Percentiles rank a stretch among this genome's conserved stretches.
Evolutionary conservation across 139 green algal genomes (phyloP).

Genomic region (Haematococcus lacustris): DNA sequence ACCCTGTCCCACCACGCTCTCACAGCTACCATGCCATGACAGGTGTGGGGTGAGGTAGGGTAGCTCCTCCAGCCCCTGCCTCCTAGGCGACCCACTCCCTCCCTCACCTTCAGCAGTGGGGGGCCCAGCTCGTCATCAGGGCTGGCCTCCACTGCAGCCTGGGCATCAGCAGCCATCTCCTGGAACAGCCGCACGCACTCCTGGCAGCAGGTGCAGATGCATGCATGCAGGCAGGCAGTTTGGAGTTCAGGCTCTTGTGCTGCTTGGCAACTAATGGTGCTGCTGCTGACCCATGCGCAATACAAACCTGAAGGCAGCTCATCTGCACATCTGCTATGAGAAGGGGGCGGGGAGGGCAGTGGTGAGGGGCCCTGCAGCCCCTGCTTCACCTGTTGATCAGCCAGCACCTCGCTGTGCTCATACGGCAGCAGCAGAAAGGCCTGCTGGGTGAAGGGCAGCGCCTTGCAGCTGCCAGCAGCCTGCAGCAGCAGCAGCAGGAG

Average conservation of each 20-base stretch:
- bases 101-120: background rate
- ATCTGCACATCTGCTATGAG: background rate
- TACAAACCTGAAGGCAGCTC: background rate
- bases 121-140: background rate
- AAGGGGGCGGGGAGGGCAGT: no score
- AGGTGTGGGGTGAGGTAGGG: no score
- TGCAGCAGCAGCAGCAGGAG: background rate
- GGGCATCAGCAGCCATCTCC: background rate
- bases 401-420: background rate
- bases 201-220: background rate
- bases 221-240: background rate
- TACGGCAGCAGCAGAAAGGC: background rate
- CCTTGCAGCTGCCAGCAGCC: background rate
- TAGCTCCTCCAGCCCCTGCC: background rate
- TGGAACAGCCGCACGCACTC: background rate
- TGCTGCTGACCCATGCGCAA: background rate
- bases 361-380: background rate
- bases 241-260: background rate
- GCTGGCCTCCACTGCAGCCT: background rate
- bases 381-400: background rate
- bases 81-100: no score
- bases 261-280: background rate
- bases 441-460: background rate
- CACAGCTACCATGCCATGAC: background rate
- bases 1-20: background rate